These are phyloP conservation scores for Sugiyamaella japonica DNA, from an alignment of 1,139 yeast genomes.

Conservation along the genomic window DNA sequence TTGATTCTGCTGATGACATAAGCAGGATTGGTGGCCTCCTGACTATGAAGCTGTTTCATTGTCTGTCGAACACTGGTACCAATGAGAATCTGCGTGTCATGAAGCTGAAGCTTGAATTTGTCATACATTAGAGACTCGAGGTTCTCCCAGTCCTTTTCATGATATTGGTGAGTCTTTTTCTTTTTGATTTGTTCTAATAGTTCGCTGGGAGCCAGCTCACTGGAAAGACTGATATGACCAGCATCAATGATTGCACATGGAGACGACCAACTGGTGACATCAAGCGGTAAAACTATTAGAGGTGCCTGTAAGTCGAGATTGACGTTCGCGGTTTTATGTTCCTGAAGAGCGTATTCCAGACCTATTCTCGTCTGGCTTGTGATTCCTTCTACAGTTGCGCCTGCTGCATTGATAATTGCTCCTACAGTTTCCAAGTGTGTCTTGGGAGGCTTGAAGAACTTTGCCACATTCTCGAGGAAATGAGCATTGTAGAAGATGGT, in stretches of 20 bases:
- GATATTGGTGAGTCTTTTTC: constrained; percentile 62
- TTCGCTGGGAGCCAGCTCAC: constrained; percentile 75
- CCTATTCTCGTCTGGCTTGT: constrained; percentile 90
- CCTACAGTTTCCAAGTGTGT: constrained; percentile 86
- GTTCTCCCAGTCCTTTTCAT: constrained; percentile 68
- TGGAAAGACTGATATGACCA: constrained; percentile 83
- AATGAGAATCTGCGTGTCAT: constrained; percentile 84
- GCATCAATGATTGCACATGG: constrained; percentile 95
- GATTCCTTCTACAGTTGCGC: constrained; percentile 88
- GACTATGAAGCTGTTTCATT: constrained; percentile 49
- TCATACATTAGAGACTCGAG: constrained; percentile 86
- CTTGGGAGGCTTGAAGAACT: constrained; percentile 84
- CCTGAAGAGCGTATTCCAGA: constrained; percentile 87
- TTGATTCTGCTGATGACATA: constrained; percentile 75
- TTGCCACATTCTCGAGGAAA: constrained; percentile 71
- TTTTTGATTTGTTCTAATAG: constrained; percentile 70
- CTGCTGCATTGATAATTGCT: constrained; percentile 92
- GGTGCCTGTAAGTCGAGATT: constrained; percentile 93
- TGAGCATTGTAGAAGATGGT: constrained; percentile 83
- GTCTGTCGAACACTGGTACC: constrained; percentile 82
- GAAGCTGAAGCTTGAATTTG: constrained; percentile 69
- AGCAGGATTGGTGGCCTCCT: constrained; percentile 41
- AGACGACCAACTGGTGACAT: constrained; percentile 74
- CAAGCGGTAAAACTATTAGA: constrained; percentile 80
- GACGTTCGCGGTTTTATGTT: constrained; percentile 85